Percentiles rank a stretch among this genome's conserved stretches.
Evolutionary conservation across 2,329 filamentous ascomycete species (phyloP).

Genomic region (Paraphaeosphaeria sporulosa): DNA sequence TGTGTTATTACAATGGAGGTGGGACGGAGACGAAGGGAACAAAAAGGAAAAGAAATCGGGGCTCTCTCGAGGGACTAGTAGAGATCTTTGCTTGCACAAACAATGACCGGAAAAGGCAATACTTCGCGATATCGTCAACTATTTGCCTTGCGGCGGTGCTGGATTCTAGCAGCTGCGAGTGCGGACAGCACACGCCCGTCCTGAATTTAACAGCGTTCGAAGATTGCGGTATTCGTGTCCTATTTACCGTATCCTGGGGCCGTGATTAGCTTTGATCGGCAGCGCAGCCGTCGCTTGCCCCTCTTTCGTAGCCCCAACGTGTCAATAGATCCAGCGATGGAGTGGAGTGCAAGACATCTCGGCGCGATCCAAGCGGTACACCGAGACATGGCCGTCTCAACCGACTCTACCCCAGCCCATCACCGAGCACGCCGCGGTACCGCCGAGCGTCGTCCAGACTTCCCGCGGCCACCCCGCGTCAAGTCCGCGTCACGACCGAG

Average conservation of each 20-base stretch:
- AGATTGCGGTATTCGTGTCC: neutral
- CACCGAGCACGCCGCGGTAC: conserved; percentile 1
- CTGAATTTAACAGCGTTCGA: neutral
- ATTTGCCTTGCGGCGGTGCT: no score
- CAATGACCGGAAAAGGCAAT: neutral
- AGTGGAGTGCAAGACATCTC: neutral
- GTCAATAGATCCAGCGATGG: neutral
- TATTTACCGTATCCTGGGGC: neutral
- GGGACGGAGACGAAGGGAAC: neutral
- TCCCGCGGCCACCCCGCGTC: conserved; percentile 16
- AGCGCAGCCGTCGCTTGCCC: neutral
- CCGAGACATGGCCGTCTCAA: conserved; percentile 9
- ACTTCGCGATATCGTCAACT: neutral
- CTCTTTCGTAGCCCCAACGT: conserved; percentile 2
- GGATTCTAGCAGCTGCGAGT: neutral
- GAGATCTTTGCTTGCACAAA: neutral
- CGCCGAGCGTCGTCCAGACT: conserved; percentile 23
- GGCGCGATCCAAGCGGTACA: neutral
- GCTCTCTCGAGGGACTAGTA: neutral
- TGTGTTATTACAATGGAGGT: no score
- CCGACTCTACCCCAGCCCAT: conserved; percentile 25
- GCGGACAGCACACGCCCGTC: neutral
- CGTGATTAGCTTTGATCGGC: neutral
- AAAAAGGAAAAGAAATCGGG: neutral
- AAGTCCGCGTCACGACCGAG: conserved; percentile 24